Percentiles rank a stretch among this genome's conserved stretches.
Conservation (phyloP, 345 rosid species). For the Eutrema japonicum region DNA sequence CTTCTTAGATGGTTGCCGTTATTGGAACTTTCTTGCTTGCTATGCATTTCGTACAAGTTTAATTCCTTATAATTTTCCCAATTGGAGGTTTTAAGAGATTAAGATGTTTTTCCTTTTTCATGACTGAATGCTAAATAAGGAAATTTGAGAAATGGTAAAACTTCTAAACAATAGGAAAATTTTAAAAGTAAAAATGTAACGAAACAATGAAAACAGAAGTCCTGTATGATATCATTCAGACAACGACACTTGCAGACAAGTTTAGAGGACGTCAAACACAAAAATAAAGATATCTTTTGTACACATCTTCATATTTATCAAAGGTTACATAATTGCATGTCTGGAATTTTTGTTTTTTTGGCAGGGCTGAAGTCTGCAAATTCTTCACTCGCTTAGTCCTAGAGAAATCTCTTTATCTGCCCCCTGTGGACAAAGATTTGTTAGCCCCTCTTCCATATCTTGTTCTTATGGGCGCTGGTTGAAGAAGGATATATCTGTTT, state of each 20-base stretch:
- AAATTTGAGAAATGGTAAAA: constrained; percentile 4
- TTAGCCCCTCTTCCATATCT: constrained; percentile 43
- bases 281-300: constrained; percentile 44
- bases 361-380: constrained; percentile 65
- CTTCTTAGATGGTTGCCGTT: not conserved
- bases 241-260: constrained; percentile 33
- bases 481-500: constrained; percentile 41
- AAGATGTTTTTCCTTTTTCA: not conserved
- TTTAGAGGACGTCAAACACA: constrained; percentile 47
- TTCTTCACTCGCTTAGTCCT: constrained; percentile 51
- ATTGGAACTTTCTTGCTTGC: constrained; percentile 13
- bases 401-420: constrained; percentile 44
- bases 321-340: constrained; percentile 2
- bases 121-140: not conserved
- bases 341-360: constrained; percentile 7
- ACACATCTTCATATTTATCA: constrained; percentile 32
- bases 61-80: constrained; percentile 3
- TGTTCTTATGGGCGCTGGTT: constrained; percentile 56
- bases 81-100: not conserved
- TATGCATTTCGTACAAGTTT: not conserved
- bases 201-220: constrained; percentile 7
- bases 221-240: constrained; percentile 7
- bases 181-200: not conserved
- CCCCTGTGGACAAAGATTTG: constrained; percentile 45
- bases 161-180: not conserved